Evolutionary conservation across 192 early-diverging fungal species (phyloP), one percentile per base, ranked within the genome.

Genomic region (Paraglomus brasilianum): DNA sequence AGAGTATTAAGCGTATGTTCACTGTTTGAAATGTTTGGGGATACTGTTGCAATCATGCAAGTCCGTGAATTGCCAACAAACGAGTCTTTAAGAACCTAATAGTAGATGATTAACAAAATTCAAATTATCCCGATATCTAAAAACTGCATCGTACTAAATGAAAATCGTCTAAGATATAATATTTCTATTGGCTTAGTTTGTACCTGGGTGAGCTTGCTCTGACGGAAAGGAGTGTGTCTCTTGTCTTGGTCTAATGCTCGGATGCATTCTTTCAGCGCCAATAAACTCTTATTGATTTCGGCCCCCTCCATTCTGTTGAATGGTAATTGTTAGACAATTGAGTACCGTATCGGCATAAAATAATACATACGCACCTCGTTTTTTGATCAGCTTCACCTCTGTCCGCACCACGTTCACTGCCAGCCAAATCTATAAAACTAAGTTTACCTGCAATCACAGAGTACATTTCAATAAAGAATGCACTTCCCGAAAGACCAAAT

Each of bases 11-110:
- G 79, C 0, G 94, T 93, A 74, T 99, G 94, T 65, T 99, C 97
- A 69, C 87, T 91, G 79, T 96, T 99, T 17, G 88, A 82, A n/a
- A 90, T 88, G 46, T 95, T 95, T 15, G 97, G 96, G 21, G 96
- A 96, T 42, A 99, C 89, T 5, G 94, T 99, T 2, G 97, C 97
- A 69, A 99, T 90, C 97, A 99, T 99, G 74, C 96, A 99, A 0
- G 97, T 96, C 11, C 93, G 84, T 24, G 95, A 96, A 75, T 99
- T 94, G 14, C 97, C 97, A 72, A 98, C 88, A 75, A 99, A 96
- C 14, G 95, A 98, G 77, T 99, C 97, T 71, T 98, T 98, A 22
- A 99, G 77, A 4, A 96, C 90, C 83, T 85, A 59, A 67, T 38
- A 36, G 14, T 10, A 49, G 0, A 65, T 52, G 19, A 40, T 43